Percentiles rank a stretch among this genome's conserved stretches.
Evolutionary conservation across 2,329 filamentous ascomycete genomes (phyloP).

Genomic region (Hymenoscyphus fructigenus): DNA sequence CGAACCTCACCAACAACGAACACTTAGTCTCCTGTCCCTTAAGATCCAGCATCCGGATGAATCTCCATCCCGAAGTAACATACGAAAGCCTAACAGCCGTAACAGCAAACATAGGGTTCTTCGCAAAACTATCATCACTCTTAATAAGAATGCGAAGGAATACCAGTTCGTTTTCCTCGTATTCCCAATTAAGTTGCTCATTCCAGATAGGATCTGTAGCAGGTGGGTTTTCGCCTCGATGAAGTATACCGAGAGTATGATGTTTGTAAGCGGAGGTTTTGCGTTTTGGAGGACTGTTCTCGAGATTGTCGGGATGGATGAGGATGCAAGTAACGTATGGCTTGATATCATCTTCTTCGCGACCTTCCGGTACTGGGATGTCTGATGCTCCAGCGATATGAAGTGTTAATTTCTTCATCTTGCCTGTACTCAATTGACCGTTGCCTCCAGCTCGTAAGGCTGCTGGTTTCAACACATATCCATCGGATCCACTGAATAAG

Average conservation of each 20-base stretch:
- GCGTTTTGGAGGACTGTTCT: constrained; percentile 53
- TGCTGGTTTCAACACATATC: constrained; percentile 64
- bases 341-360: constrained; percentile 53
- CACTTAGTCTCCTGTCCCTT: constrained; percentile 64
- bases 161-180: constrained; percentile 63
- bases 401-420: constrained; percentile 51
- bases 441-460: constrained; percentile 56
- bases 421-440: constrained; percentile 47
- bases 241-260: constrained; percentile 56
- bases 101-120: constrained; percentile 62
- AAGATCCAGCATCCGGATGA: constrained; percentile 64
- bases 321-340: constrained; percentile 67
- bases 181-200: constrained; percentile 66
- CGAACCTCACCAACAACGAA: constrained; percentile 60
- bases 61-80: constrained; percentile 57
- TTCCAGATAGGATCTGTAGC: constrained; percentile 64
- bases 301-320: constrained; percentile 54
- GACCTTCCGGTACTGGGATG: constrained; percentile 53
- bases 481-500: constrained; percentile 62
- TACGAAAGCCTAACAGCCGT: constrained; percentile 60
- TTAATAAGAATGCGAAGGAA: constrained; percentile 67
- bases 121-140: constrained; percentile 61
- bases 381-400: constrained; percentile 63
- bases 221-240: constrained; percentile 58
- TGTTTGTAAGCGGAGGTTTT: constrained; percentile 62